Evolutionary conservation across 2,329 filamentous ascomycete genomes (phyloP).

Genomic region (Stachybotrys echinatus): DNA sequence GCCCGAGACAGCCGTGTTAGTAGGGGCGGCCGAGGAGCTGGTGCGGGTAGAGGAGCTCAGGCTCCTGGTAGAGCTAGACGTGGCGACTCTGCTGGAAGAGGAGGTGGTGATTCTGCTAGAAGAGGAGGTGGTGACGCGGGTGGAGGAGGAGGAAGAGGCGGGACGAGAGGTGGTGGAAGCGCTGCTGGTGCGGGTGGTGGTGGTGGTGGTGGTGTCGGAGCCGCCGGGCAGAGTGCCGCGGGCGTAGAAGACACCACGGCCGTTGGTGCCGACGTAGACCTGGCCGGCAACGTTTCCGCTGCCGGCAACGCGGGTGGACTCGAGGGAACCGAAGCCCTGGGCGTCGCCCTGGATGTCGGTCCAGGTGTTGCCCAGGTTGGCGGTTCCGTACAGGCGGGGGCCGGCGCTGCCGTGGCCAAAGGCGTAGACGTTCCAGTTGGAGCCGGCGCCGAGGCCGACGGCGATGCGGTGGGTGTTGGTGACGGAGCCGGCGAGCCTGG

Average conservation of each 20-base stretch:
- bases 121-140: neutral
- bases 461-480: constrained; percentile 36
- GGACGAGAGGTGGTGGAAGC: neutral
- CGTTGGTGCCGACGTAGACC: constrained; percentile 47
- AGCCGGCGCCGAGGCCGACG: constrained; percentile 33
- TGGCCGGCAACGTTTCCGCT: constrained; percentile 38
- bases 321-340: constrained; percentile 39
- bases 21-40: neutral
- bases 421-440: constrained; percentile 40
- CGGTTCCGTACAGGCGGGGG: constrained; percentile 38
- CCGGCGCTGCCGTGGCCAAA: constrained; percentile 38
- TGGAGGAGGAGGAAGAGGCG: neutral
- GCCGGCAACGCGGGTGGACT: constrained; percentile 32
- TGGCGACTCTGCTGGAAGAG: neutral
- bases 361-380: constrained; percentile 37
- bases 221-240: constrained; percentile 7
- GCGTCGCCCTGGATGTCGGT: constrained; percentile 37
- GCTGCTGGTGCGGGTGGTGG: neutral
- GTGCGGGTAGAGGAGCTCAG: neutral
- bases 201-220: neutral
- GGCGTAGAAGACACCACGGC: constrained; percentile 36
- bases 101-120: constrained; percentile 1
- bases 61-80: neutral
- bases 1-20: constrained; percentile 1
- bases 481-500: constrained; percentile 26